Evolutionary conservation across 257 asterid species (phyloP).

Genomic region (Orobanche coerulescens): DNA sequence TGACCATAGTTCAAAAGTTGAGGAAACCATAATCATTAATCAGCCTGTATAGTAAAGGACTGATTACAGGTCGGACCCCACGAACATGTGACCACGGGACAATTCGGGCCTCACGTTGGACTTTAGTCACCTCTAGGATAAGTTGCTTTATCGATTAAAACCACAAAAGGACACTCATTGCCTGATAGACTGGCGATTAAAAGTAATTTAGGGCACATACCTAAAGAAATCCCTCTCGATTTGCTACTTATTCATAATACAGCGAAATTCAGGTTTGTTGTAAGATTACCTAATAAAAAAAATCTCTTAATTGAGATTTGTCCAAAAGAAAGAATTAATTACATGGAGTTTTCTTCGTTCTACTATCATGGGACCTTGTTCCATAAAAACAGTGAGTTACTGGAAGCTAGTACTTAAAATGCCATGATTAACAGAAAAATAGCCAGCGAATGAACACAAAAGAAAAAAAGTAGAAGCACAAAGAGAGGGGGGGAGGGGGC

Average conservation of each 20-base stretch:
- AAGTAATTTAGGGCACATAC: background rate
- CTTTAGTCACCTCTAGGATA: background rate
- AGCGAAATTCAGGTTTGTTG: background rate
- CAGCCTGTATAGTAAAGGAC: too few species aligned
- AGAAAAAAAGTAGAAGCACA: background rate
- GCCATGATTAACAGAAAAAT: slow-evolving; percentile 3
- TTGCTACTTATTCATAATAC: background rate
- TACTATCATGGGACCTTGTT: background rate
- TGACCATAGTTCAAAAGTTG: too few species aligned
- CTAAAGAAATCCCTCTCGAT: background rate
- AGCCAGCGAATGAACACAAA: background rate
- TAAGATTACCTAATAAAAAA: background rate
- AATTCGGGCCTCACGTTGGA: too few species aligned
- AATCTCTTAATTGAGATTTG: background rate
- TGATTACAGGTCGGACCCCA: too few species aligned
- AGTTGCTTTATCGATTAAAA: background rate
- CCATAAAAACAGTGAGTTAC: background rate
- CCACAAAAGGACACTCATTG: too few species aligned
- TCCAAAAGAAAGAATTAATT: background rate
- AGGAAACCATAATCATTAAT: too few species aligned
- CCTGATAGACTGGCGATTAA: too few species aligned
- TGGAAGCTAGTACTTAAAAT: background rate
- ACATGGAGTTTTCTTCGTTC: background rate
- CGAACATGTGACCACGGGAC: too few species aligned
- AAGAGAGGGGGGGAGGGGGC: background rate